These are phyloP conservation scores for Ananas comosus DNA, from an alignment of 176 grass and related monocot species.

Conservation along the genomic window DNA sequence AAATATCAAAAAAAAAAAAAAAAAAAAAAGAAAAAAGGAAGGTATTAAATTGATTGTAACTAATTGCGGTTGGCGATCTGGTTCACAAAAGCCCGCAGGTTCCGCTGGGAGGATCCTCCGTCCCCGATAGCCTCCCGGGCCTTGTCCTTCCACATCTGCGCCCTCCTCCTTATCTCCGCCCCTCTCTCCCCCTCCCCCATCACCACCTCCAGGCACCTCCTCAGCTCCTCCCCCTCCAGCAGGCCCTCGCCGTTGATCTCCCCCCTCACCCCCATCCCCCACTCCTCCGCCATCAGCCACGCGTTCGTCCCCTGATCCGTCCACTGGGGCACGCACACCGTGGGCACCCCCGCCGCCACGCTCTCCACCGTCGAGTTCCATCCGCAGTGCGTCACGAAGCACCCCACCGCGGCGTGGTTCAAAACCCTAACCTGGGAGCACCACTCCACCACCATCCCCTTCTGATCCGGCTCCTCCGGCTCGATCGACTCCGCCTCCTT, in stretches of 20 bases:
- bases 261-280: constrained; percentile 48
- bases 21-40: background rate
- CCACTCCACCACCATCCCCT: constrained; percentile 62
- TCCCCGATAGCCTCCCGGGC: constrained; percentile 21
- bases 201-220: constrained; percentile 33
- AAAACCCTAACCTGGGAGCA: constrained; percentile 57
- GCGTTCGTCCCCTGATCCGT: constrained; percentile 59
- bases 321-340: constrained; percentile 46
- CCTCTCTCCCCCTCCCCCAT: constrained; percentile 15
- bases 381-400: constrained; percentile 76
- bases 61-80: constrained; percentile 18
- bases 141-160: constrained; percentile 37
- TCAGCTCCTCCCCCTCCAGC: constrained; percentile 44
- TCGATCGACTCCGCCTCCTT: background rate
- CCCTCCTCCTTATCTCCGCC: constrained; percentile 38
- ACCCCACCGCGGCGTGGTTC: constrained; percentile 47
- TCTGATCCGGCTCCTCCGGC: background rate
- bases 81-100: constrained; percentile 40
- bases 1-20: too few relatives aligned
- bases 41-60: background rate
- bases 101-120: constrained; percentile 39
- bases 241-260: constrained; percentile 32
- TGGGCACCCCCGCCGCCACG: constrained; percentile 39
- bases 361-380: constrained; percentile 68
- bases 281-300: constrained; percentile 33